phyloP scores from a whole-genome alignment of 805 yeast species.

The Yamadazyma akitaensis region DNA sequence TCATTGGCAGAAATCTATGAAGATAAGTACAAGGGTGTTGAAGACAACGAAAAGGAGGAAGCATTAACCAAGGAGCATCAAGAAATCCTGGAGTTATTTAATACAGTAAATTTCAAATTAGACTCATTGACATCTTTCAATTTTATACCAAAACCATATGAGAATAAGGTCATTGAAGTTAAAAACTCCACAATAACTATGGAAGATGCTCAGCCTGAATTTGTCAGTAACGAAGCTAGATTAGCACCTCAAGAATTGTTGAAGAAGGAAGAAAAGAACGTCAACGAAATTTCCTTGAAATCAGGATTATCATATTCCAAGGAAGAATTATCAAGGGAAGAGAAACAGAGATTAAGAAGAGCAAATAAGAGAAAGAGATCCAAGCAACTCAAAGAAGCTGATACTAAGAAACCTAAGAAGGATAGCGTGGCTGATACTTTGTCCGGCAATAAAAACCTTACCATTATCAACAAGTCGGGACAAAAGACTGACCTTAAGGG shows the following conservation, averaged over 20 bases:
- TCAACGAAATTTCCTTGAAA: constrained; percentile 59
- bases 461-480: constrained; percentile 75
- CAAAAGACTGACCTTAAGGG: constrained; percentile 72
- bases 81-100: constrained; percentile 68
- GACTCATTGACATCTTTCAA: constrained; percentile 94
- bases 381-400: constrained; percentile 43
- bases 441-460: constrained; percentile 68
- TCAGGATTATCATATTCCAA: constrained; percentile 80
- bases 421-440: constrained; percentile 69
- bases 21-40: constrained; percentile 63
- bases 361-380: constrained; percentile 80
- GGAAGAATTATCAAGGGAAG: constrained; percentile 79
- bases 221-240: constrained; percentile 65
- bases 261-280: constrained; percentile 46
- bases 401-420: constrained; percentile 39
- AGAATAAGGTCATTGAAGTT: constrained; percentile 67
- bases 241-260: constrained; percentile 96
- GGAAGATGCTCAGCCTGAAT: constrained; percentile 96
- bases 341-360: constrained; percentile 81
- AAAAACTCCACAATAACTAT: constrained; percentile 81
- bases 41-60: constrained; percentile 51
- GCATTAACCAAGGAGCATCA: constrained; percentile 70
- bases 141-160: constrained; percentile 86
- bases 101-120: constrained; percentile 61
- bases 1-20: constrained; percentile 92